Evolutionary conservation across 106 monocot genomes (phyloP).

Genomic region (Dendrobium nobile): DNA sequence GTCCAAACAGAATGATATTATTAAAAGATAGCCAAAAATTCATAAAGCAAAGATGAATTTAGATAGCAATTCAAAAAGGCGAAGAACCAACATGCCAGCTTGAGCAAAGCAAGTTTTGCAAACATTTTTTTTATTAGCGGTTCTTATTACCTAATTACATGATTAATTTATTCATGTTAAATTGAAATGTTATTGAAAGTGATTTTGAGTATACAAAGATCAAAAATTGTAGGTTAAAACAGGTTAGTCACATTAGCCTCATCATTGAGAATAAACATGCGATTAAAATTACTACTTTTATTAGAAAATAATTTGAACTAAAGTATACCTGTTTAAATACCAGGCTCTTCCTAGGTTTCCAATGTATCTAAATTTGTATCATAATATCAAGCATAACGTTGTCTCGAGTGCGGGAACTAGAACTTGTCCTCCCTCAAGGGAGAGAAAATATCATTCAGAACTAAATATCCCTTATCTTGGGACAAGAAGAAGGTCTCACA

Average conservation of each 20-base stretch:
- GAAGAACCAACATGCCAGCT: neutral
- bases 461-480: conserved; percentile 72
- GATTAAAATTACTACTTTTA: neutral
- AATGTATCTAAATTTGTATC: conserved; percentile 11
- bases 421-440: conserved; percentile 40
- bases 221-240: neutral
- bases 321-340: conserved; percentile 7
- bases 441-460: conserved; percentile 60
- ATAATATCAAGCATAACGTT: conserved; percentile 20
- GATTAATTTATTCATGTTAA: neutral
- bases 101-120: neutral
- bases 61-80: neutral
- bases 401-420: conserved; percentile 19
- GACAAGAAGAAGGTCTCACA: conserved; percentile 74
- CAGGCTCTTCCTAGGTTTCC: conserved; percentile 27
- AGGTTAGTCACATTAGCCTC: neutral
- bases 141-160: neutral
- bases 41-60: neutral
- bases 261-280: neutral
- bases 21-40: neutral
- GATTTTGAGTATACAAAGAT: neutral
- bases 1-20: neutral
- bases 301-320: neutral
- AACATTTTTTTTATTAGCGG: too few species aligned
- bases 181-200: neutral